Base-by-base conservation (phyloP, 164 flowering plant genomes). In the Kingdonia uniflora region DNA sequence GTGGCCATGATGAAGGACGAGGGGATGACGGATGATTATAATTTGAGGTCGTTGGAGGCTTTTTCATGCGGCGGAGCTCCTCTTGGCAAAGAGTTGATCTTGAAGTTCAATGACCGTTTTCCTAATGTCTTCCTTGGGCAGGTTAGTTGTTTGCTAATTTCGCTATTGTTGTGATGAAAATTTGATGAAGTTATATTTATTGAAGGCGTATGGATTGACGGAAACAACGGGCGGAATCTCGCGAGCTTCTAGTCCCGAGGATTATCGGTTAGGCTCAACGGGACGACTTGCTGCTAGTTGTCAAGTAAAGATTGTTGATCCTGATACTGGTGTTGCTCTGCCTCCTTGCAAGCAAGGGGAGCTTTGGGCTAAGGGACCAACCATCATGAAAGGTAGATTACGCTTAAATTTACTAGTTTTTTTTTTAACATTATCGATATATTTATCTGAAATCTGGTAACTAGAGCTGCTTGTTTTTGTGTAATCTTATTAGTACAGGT, bases 261-360 rank as follows among this genome's bases (percentile, higher is more conserved):
- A 83, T 19, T 50, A 56, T 20, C 56, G 40, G 5, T 35, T 68
- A 52, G 82, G 76, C 19, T 79, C 94, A 20, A 81, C 63, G 20
- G 94, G 96, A 19, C 80, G 74, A 15, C 62, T 87, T 29, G n/a
- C 71, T 10, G 75, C 62, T 48, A 71, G 63, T 39, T 49, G 69
- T 56, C 83, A 81, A 69, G 97, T 89, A 63, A 91, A 74, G 73
- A 81, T 91, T 13, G 92, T 91, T 49, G 90, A 91, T 64, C 87
- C 87, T 23, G 64, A 1, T 2, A 74, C 81, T 22, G 85, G 85
- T 25, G 68, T 75, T 51, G 79, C 83, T 23, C 64, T 87, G 50
- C 74, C 75, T 42, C 97, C 97, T 11, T 80, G 86, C n/a, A 71
- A 76, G 35, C 73, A 51, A 50, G 97, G 97, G 23, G 97, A 91